Evolutionary conservation across 2,329 filamentous ascomycete genomes (phyloP), one percentile per base, ranked within the genome.

Genomic region (Anthostomella pinea): DNA sequence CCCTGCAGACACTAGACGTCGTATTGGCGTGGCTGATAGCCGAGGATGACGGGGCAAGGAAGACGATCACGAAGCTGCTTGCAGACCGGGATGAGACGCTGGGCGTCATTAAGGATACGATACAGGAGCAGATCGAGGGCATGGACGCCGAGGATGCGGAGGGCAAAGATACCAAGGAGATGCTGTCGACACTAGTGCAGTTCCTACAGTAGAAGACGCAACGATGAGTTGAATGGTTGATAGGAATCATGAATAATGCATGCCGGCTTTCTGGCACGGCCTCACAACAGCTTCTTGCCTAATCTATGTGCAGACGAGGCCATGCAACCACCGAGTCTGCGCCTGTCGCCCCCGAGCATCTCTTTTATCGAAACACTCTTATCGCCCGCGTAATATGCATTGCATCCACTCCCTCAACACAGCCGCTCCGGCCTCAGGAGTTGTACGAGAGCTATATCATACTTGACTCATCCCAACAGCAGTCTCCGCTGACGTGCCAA

Each of bases 21-120:
- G 79, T 93, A 19, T 64, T 98, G 19, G 87, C 90, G 9, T 98
- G 93, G 93, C 72, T 97, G 20, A 75, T 88, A 6, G 93, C 90
- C 1, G 93, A 98, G 64, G 93, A 98, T 54, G 72, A 72, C 21
- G 88, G 87, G 0, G 86, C 87, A 2, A 78, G 73, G 51, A 70
- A 66, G 38, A 83, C 73, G 52, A 79, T 95, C 20, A 63, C 71
- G 32, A 65, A 70, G 15, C 63, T 85, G 4, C 65, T 96, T 25
- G 78, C 74, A 1, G 83, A 87, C 42, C 72, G 75, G 14, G 85
- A 85, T 48, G 83, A 87, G 56, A 68, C 70, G 6, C 56, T 95
- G 13, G 67, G 58, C 4, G 69, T 80, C 11, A 63, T 97, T 15
- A 79, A 73, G 49, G 63, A 56, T 13, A 89, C 87, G 16, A 64